Evolutionary conservation across 495 filamentous ascomycete species (phyloP).

Genomic region (Clavariopsis aquatica): DNA sequence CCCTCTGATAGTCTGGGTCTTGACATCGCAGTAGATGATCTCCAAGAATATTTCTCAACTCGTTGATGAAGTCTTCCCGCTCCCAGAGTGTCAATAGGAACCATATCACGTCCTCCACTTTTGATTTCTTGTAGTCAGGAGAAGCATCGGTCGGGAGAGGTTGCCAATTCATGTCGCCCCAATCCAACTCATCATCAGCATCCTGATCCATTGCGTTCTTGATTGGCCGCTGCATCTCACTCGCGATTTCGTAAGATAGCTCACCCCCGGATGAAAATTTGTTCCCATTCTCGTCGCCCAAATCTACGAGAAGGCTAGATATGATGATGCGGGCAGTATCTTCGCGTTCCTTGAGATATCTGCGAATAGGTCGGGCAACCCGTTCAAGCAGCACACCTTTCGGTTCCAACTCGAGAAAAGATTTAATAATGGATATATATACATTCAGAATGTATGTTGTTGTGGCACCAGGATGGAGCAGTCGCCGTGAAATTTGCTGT

Average conservation of each 20-base stretch:
- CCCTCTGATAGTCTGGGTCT: slow-evolving; percentile 71
- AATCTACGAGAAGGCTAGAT: slow-evolving; percentile 74
- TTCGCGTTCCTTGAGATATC: slow-evolving; percentile 89
- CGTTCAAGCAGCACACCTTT: slow-evolving; percentile 88
- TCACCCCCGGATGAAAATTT: slow-evolving; percentile 46
- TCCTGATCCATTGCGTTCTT: slow-evolving; percentile 45
- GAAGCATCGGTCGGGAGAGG: slow-evolving; percentile 92
- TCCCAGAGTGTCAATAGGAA: slow-evolving; percentile 86
- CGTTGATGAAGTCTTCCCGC: slow-evolving; percentile 88
- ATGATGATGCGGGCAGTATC: slow-evolving; percentile 89
- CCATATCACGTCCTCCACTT: slow-evolving; percentile 86
- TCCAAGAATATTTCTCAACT: slow-evolving; percentile 81
- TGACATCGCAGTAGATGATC: slow-evolving; percentile 71
- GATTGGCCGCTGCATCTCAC: slow-evolving; percentile 67
- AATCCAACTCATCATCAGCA: slow-evolving; percentile 73
- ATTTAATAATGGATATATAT: slow-evolving; percentile 90
- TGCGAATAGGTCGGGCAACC: slow-evolving; percentile 76
- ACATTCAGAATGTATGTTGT: slow-evolving; percentile 85
- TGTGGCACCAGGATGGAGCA: slow-evolving; percentile 85
- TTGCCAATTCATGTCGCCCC: slow-evolving; percentile 86
- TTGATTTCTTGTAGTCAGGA: slow-evolving; percentile 85
- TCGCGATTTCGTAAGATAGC: slow-evolving; percentile 71
- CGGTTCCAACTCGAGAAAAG: slow-evolving; percentile 84
- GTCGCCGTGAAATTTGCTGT: slow-evolving; percentile 62
- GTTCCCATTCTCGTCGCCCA: slow-evolving; percentile 47